Conservation (phyloP, 768 basidiomycete genomes). For the Leccinum longicurvipes region DNA sequence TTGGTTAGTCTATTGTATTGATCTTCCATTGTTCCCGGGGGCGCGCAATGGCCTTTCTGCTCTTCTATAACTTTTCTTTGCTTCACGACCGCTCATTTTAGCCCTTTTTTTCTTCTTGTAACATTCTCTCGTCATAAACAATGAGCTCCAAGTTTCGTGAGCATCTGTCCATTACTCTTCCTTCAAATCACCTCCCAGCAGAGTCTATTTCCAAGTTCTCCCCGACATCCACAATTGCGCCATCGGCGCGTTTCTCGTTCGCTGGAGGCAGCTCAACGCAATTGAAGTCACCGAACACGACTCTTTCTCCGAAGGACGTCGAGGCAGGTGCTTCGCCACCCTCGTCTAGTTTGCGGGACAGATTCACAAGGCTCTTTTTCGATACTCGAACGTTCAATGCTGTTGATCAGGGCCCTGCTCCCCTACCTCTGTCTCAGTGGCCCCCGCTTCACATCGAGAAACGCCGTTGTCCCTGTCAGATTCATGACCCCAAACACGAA, state of each 20-base stretch:
- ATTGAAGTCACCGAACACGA: background rate
- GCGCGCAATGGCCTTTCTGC: slow-evolving; percentile 1
- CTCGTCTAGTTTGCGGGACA: slow-evolving; percentile 27
- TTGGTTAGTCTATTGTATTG: slow-evolving; percentile 16
- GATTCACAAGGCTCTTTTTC: slow-evolving; percentile 37
- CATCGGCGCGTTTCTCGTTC: slow-evolving; percentile 30
- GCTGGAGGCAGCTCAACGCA: slow-evolving; percentile 12
- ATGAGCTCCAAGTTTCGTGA: slow-evolving; percentile 33
- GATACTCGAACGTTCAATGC: slow-evolving; percentile 31
- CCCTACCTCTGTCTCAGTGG: slow-evolving; percentile 32
- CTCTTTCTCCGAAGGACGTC: slow-evolving; percentile 20
- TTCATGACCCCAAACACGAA: slow-evolving; percentile 18
- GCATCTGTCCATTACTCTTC: slow-evolving; percentile 24
- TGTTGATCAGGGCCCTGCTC: slow-evolving; percentile 24
- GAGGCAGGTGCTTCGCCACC: slow-evolving; percentile 21
- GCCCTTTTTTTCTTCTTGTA: background rate
- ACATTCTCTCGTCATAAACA: background rate
- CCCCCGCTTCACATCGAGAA: slow-evolving; percentile 40
- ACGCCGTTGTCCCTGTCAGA: slow-evolving; percentile 23
- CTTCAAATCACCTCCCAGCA: slow-evolving; percentile 14
- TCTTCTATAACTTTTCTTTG: slow-evolving; percentile 2
- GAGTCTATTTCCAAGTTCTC: slow-evolving; percentile 43
- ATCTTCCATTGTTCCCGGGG: slow-evolving; percentile 18
- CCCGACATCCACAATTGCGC: slow-evolving; percentile 37
- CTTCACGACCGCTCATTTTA: slow-evolving; percentile 10